Evolutionary conservation across 441 rosid genomes (phyloP).

Genomic region (Euphorbia celastroides): DNA sequence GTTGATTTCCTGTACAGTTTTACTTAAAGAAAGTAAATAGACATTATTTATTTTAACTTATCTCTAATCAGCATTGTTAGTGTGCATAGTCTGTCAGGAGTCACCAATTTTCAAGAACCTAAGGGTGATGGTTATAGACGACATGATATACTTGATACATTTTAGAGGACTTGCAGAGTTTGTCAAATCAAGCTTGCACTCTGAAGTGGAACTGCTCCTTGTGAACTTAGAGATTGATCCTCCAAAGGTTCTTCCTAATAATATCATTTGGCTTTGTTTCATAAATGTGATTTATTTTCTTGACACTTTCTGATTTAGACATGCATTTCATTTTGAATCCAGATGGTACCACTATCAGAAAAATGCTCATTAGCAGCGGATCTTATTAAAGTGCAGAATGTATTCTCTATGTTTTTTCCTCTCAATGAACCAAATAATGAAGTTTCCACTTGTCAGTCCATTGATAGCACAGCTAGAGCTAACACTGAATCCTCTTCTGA

Average conservation of each 20-base stretch:
- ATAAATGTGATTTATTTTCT: conserved; percentile 7
- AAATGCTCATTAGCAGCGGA: conserved; percentile 41
- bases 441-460: conserved; percentile 18
- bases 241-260: conserved; percentile 48
- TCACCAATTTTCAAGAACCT: conserved; percentile 47
- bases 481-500: conserved; percentile 18
- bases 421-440: conserved; percentile 25
- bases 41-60: too few species aligned
- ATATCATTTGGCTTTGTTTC: conserved; percentile 4
- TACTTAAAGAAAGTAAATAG: not conserved
- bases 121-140: conserved; percentile 76
- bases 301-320: not conserved
- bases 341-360: conserved; percentile 62
- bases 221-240: conserved; percentile 86
- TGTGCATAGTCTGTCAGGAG: conserved; percentile 29
- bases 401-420: conserved; percentile 53
- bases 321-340: conserved; percentile 21
- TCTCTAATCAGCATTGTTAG: conserved; percentile 3
- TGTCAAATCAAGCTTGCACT: conserved; percentile 52
- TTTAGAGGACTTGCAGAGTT: conserved; percentile 46
- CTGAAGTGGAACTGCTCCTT: conserved; percentile 45
- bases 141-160: conserved; percentile 82
- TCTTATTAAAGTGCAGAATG: conserved; percentile 50
- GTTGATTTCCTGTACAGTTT: not conserved
- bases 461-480: conserved; percentile 15